These are phyloP conservation scores for Colletotrichum tropicicola DNA, from an alignment of 2,329 filamentous ascomycete species.

Conservation along the genomic window DNA sequence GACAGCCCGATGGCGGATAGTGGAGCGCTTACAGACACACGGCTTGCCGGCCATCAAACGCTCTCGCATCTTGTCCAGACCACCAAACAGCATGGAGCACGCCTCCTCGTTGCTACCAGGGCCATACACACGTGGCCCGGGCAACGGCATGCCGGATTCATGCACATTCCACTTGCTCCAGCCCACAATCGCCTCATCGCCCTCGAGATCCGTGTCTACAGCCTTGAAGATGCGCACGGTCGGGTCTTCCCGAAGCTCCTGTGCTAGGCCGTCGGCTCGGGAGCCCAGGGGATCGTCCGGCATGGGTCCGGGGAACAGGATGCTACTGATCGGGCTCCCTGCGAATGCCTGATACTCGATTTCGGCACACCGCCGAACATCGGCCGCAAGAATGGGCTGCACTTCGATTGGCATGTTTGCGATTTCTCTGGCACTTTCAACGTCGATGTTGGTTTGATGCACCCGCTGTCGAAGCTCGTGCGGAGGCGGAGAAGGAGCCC, in stretches of 20 bases:
- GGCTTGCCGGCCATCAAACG: slow-evolving; percentile 41
- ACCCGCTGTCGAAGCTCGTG: no score
- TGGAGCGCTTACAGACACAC: slow-evolving; percentile 43
- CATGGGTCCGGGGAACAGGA: slow-evolving; percentile 41
- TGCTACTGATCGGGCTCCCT: slow-evolving; percentile 4
- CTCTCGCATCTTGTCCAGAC: slow-evolving; percentile 40
- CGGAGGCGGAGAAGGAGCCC: no score
- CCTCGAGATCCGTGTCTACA: slow-evolving; percentile 29
- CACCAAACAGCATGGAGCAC: slow-evolving; percentile 41
- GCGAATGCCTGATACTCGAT: slow-evolving; percentile 19
- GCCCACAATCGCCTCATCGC: slow-evolving; percentile 40
- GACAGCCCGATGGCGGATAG: background rate
- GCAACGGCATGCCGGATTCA: slow-evolving; percentile 40
- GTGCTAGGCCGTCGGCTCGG: slow-evolving; percentile 35
- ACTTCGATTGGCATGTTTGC: slow-evolving; percentile 28
- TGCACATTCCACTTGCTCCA: slow-evolving; percentile 44
- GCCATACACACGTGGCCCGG: slow-evolving; percentile 35
- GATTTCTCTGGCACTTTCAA: background rate
- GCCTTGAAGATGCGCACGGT: slow-evolving; percentile 24
- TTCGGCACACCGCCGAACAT: slow-evolving; percentile 27
- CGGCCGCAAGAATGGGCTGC: slow-evolving; percentile 10
- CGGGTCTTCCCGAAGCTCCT: slow-evolving; percentile 26
- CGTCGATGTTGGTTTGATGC: background rate
- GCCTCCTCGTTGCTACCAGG: slow-evolving; percentile 44
- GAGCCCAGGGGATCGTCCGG: slow-evolving; percentile 33